phyloP scores from a whole-genome alignment of 371 early-diverging fungal species.

The Mortierella sp. region DNA sequence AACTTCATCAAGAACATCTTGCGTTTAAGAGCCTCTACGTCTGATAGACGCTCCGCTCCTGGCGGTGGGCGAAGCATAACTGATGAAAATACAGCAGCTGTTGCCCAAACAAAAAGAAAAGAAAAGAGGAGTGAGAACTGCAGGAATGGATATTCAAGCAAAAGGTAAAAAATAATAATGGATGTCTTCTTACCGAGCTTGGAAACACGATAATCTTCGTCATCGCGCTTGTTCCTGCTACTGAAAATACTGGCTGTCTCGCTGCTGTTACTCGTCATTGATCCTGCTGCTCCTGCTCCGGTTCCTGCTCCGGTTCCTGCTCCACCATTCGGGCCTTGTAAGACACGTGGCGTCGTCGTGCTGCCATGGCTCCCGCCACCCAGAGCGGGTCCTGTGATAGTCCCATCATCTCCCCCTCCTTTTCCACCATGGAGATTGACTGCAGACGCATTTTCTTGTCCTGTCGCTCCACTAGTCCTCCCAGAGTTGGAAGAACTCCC shows the following conservation, averaged over 20 bases:
- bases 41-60: conserved; percentile 43
- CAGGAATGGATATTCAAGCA: not conserved
- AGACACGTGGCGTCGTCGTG: too few species aligned
- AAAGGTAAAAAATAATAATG: not conserved
- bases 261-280: conserved; percentile 12
- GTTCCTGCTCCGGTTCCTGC: not conserved
- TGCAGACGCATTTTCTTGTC: too few species aligned
- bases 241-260: conserved; percentile 19
- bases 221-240: conserved; percentile 28
- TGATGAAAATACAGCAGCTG: conserved; percentile 41
- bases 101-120: not conserved
- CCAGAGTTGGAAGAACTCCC: too few species aligned
- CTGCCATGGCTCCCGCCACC: too few species aligned
- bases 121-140: not conserved
- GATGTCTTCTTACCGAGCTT: conserved; percentile 33
- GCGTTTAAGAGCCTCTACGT: conserved; percentile 33
- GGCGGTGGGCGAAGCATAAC: conserved; percentile 52
- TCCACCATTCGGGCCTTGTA: too few species aligned
- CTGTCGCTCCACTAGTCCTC: too few species aligned
- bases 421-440: too few species aligned
- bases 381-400: too few species aligned
- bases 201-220: conserved; percentile 44
- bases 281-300: not conserved
- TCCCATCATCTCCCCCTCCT: too few species aligned
- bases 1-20: conserved; percentile 51